Evolutionary conservation across 768 basidiomycete genomes (phyloP).

Genomic region (Guyanaporus albipodus): DNA sequence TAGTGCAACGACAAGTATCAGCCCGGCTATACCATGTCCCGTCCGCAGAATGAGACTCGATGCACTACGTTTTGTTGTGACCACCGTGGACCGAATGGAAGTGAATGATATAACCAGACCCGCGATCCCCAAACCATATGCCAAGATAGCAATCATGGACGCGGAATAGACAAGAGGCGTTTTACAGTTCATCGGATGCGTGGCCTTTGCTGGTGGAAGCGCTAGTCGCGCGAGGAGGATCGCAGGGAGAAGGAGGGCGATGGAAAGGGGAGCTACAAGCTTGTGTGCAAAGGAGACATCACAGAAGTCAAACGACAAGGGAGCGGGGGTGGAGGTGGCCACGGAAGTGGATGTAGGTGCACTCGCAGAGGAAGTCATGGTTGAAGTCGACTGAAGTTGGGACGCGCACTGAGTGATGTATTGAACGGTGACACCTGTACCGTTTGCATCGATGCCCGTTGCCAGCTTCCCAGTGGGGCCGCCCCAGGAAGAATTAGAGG

Average conservation of each 20-base stretch:
- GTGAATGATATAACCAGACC: slow-evolving; percentile 65
- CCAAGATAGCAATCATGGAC: slow-evolving; percentile 39
- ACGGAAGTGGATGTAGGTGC: slow-evolving; percentile 16
- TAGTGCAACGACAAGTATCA: slow-evolving; percentile 59
- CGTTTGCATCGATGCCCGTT: slow-evolving; percentile 61
- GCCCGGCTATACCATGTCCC: slow-evolving; percentile 58
- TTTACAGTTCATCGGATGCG: slow-evolving; percentile 20
- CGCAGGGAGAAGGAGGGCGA: slow-evolving; percentile 42
- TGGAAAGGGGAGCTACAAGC: slow-evolving; percentile 44
- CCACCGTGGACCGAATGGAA: slow-evolving; percentile 36
- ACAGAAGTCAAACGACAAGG: slow-evolving; percentile 29
- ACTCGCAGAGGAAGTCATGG: slow-evolving; percentile 22
- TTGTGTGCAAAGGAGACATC: slow-evolving; percentile 47
- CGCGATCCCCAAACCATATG: slow-evolving; percentile 58
- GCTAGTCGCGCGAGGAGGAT: slow-evolving; percentile 41
- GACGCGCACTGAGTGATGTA: slow-evolving; percentile 62
- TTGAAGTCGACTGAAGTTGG: slow-evolving; percentile 24
- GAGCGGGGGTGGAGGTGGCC: slow-evolving; percentile 5
- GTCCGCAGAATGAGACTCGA: slow-evolving; percentile 46
- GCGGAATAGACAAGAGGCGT: slow-evolving; percentile 34
- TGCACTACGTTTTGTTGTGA: slow-evolving; percentile 31
- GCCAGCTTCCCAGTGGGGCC: slow-evolving; percentile 61
- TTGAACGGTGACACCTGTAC: slow-evolving; percentile 58
- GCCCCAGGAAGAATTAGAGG: slow-evolving; percentile 58
- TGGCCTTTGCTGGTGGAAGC: slow-evolving; percentile 32